These are phyloP conservation scores for Neoboletus brunneissimus DNA, from an alignment of 768 basidiomycete genomes.

Conservation along the genomic window DNA sequence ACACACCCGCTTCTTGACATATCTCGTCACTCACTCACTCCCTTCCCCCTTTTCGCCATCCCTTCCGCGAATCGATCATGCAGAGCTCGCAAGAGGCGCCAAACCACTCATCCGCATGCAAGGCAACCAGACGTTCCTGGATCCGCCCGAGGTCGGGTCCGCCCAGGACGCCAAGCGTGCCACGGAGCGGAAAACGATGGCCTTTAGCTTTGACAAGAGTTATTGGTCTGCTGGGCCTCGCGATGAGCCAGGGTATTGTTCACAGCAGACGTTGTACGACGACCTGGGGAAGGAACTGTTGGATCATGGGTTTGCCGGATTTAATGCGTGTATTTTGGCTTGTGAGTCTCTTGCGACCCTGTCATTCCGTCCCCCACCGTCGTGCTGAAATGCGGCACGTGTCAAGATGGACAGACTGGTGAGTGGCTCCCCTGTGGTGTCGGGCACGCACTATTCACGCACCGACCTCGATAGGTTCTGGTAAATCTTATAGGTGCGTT, in stretches of 20 bases:
- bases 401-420: constrained; percentile 81
- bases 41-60: neutral
- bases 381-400: neutral
- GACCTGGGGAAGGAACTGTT: constrained; percentile 92
- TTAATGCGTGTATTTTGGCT: constrained; percentile 98
- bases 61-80: constrained; percentile 6
- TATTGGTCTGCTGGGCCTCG: constrained; percentile 94
- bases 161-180: constrained; percentile 72
- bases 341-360: constrained; percentile 60
- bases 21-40: constrained; percentile 1
- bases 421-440: constrained; percentile 27
- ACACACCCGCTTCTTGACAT: constrained; percentile 1
- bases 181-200: constrained; percentile 85
- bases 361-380: neutral
- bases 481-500: constrained; percentile 86
- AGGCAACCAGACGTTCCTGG: constrained; percentile 88
- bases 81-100: constrained; percentile 92
- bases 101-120: constrained; percentile 93
- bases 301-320: constrained; percentile 93
- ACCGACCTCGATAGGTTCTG: constrained; percentile 57
- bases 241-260: constrained; percentile 88
- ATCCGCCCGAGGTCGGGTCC: constrained; percentile 81
- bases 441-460: constrained; percentile 4
- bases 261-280: constrained; percentile 91
- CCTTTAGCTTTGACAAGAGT: constrained; percentile 95